phyloP scores from a whole-genome alignment of 257 asterid genomes.

The Plantago major region DNA sequence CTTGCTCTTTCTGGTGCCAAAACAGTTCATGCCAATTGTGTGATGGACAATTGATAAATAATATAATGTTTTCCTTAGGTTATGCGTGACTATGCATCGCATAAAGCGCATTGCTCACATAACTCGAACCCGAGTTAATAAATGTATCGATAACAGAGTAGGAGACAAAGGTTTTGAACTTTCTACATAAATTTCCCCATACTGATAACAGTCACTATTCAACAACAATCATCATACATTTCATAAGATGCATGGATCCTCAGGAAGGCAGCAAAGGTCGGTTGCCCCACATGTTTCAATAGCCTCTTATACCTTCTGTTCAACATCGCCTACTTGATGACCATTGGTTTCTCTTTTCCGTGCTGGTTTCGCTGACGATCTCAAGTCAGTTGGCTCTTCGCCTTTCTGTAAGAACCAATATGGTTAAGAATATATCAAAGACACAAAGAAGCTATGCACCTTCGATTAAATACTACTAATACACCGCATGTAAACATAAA shows the following conservation, averaged over 20 bases:
- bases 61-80: no score
- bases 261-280: no score
- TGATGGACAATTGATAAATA: no score
- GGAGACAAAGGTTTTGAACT: no score
- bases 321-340: constrained; percentile 38
- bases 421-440: constrained; percentile 10
- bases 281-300: background rate
- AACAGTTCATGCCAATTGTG: no score
- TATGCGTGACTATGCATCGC: no score
- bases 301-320: constrained; percentile 33
- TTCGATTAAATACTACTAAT: background rate
- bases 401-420: constrained; percentile 38
- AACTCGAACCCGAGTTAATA: no score
- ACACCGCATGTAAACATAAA: background rate
- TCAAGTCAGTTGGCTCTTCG: constrained; percentile 51
- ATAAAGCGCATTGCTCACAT: no score
- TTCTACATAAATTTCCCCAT: no score
- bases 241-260: background rate
- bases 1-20: no score
- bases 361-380: constrained; percentile 26
- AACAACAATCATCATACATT: background rate
- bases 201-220: background rate
- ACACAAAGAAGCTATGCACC: background rate
- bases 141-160: no score
- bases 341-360: constrained; percentile 39